Evolutionary conservation across 805 yeast genomes (phyloP), one percentile per base, ranked within the genome.

Genomic region (Hanseniaspora guilliermondii): DNA sequence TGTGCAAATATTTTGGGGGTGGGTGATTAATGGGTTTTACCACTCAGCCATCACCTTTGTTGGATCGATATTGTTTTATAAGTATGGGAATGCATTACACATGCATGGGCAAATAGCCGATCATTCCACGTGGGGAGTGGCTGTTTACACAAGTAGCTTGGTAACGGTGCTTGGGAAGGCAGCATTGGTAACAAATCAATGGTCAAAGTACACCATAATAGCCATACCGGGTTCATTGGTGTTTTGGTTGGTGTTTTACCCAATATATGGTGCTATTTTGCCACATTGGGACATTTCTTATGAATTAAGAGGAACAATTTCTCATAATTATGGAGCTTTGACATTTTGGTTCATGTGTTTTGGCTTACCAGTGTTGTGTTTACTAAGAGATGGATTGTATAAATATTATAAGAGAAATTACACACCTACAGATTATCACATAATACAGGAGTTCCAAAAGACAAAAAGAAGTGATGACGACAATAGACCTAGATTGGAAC

Each of bases 371-470:
- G 66, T 76, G 3, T 70, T 88, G 56, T 89, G 97, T 61, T 73
- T 93, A 55, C 60, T 86, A 53, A 77, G 99, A 63, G 99, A 93
- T 67, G 76, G 91, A 61, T 76, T 85, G 0, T 93, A 97, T 96
- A 93, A 93, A 67, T 93, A 85, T 68, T 89, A 83, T 70, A 87
- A 85, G 68, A 80, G 98, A 67, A 86, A 86, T 77, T 87, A 87
- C 73, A 76, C 74, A 57, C 98, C 98, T 16, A 94, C 89, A 65
- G 76, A 86, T 56, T 93, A 93, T 66, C 99, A 93, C 70, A 82
- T 85, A 62, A 96, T 91, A 39, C 98, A 93, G 70, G 97, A 87
- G 67, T 86, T 93, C 66, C 99, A 93, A 69, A 93, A 93, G 70
- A 88, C 82, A 69, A 89, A 91, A 63, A 85, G 88, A 58, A 91